A percentile compares a stretch with the other conserved stretches of the same genome.
These are phyloP conservation scores for Neonectria magnoliae DNA, from an alignment of 2,329 filamentous ascomycete species.

Conservation along the genomic window DNA sequence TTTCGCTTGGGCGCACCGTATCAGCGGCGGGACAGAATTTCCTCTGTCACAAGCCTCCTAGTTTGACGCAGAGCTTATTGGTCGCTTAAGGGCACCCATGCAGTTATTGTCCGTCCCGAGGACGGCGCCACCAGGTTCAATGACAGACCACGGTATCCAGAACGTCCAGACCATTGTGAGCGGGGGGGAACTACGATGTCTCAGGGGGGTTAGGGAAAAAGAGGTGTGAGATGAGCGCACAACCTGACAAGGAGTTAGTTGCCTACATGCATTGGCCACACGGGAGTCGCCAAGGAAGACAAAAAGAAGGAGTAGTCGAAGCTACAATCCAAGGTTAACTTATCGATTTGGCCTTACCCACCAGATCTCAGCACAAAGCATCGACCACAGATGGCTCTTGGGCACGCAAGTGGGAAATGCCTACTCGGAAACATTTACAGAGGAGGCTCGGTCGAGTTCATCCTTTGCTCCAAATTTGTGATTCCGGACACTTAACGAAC, in stretches of 20 bases:
- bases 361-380: background rate
- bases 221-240: constrained; percentile 32
- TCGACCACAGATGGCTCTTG: background rate
- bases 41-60: constrained; percentile 22
- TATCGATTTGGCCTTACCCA: background rate
- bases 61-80: constrained; percentile 21
- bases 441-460: background rate
- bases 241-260: constrained; percentile 34
- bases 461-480: background rate
- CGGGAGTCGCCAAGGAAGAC: constrained; percentile 41
- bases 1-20: constrained; percentile 5
- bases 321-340: constrained; percentile 21
- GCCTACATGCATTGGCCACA: constrained; percentile 24
- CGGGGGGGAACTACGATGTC: constrained; percentile 22
- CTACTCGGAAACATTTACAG: background rate
- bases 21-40: constrained; percentile 18
- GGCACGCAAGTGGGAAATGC: background rate
- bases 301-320: constrained; percentile 43
- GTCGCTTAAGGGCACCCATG: constrained; percentile 25
- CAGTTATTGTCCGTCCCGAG: constrained; percentile 22
- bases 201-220: constrained; percentile 19
- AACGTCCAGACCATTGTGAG: constrained; percentile 29
- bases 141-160: constrained; percentile 21
- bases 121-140: constrained; percentile 26
- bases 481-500: background rate